Evolutionary conservation across 2,329 filamentous ascomycete genomes (phyloP), one percentile per base, ranked within the genome.

Genomic region (Acephala macrosclerotiorum): DNA sequence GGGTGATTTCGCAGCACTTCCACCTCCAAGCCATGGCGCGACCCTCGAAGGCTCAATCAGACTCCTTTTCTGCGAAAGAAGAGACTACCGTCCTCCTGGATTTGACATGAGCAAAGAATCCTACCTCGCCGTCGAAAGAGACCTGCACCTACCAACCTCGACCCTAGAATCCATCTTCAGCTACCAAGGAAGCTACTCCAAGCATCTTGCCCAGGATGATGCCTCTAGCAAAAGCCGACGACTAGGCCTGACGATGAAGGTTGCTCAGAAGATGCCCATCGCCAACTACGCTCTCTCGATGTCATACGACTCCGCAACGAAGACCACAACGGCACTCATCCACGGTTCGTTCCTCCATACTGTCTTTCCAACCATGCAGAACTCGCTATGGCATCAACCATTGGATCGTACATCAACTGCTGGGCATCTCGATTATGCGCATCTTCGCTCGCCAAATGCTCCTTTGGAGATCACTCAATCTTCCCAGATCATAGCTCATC

Each of bases 201-300:
- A 42, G 35, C 45, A 51, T 12, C 38, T 55, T 4, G 12, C 35
- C 22, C 38, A 38, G 11, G 16, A 5, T 11, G 4, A 25, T 11
- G 60, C 26, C n/a, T 33, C 53, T 3, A 16, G 11, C 7, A n/a
- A 20, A 22, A 3, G 26, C 29, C 33, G 12, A 38, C 35, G 16
- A 61, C 33, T 61, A 55, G 47, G 60, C 4, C 40, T 61, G 14
- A 26, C 45, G 8, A 40, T 61, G 26, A 61, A 61, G 38, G 60
- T 42, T n/a, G 20, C 47, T 11, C 60, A 61, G 29, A 61, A 61
- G 26, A 61, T 61, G 60, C 60, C 60, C 16, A 42, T 61, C 18
- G 60, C 26, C 14, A 61, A 61, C 36, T 61, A 38, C 29, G 26
- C 53, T 11, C 36, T 61, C 18, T 47, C 60, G 12, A 33, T 56